Evolutionary conservation across 768 basidiomycete genomes (phyloP), one percentile per base, ranked within the genome.

Genomic region (Mycena haematopus): DNA sequence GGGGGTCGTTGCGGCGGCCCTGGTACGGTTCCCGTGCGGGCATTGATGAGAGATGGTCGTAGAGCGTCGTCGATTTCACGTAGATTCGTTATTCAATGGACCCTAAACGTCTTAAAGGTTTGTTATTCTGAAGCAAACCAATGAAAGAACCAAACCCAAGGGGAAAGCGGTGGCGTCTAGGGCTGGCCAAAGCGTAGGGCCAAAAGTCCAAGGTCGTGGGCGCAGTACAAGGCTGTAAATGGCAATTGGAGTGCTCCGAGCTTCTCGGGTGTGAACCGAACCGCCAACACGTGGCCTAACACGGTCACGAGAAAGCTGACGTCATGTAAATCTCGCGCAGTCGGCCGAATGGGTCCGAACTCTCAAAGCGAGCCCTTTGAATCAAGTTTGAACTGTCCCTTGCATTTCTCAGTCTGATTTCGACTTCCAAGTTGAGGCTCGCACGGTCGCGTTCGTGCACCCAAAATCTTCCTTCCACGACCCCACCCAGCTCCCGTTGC

Each of bases 11-110:
- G 44, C 52, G 62, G 11, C 58, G 62, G 31, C 51, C 29, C 25
- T 62, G 61, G 46, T 66, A 62, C 9, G 58, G 59, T 51, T 64
- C 66, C n/a, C 66, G 62, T 19, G 62, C 50, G 38, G 66, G 62
- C 62, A 67, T 67, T 4, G 47, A 38, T 27, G 33, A 52, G 46
- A 33, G 27, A 46, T 29, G 29, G 29, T 58, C 55, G 62, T 63
- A 11, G 57, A 45, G 19, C 3, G 56, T 58, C 60, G 60, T 63
- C 45, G 54, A 47, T 33, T 25, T n/a, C n/a, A n/a, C 6, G 29
- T 31, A 4, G 29, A 31, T 31, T 59, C 62, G 62, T 63, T 19
- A n/a, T n/a, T n/a, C n/a, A 15, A 22, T 31, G 46, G 55, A 57
- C 64, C 64, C 59, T 65, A 55, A 65, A 62, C 33, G 64, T 58